A percentile compares a stretch with the other conserved stretches of the same genome.
phyloP scores from a whole-genome alignment of 176 grass and related monocot genomes.

The Dactylis glomerata region DNA sequence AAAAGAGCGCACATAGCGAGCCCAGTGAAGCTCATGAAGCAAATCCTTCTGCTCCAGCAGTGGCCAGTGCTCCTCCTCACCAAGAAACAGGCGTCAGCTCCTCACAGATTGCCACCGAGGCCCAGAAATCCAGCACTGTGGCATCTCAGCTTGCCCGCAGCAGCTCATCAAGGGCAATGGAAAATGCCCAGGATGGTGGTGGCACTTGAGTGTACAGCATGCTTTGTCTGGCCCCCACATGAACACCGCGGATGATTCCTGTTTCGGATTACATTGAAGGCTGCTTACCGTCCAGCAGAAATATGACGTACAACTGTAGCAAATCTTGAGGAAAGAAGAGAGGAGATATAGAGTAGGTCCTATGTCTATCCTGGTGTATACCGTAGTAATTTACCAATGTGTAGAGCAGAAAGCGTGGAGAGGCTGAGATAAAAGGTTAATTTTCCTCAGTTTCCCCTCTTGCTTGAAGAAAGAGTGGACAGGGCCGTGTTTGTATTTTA shows the following conservation, averaged over 20 bases:
- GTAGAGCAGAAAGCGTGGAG: not conserved
- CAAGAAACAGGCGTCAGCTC: slow-evolving; percentile 20
- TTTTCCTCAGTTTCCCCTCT: not conserved
- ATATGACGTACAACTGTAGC: not conserved
- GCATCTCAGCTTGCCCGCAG: slow-evolving; percentile 45
- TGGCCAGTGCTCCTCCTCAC: slow-evolving; percentile 12
- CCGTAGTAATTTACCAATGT: not conserved
- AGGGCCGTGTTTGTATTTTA: not conserved
- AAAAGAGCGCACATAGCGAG: slow-evolving; percentile 53
- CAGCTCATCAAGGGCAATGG: slow-evolving; percentile 41
- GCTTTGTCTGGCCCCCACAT: not conserved
- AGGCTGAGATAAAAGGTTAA: not conserved
- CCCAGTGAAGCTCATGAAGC: slow-evolving; percentile 40
- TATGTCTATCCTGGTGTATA: not conserved
- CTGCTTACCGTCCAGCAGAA: not conserved
- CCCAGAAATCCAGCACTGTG: slow-evolving; percentile 30
- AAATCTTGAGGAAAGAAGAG: not conserved
- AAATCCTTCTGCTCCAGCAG: slow-evolving; percentile 20
- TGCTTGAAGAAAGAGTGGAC: not conserved
- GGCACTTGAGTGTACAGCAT: not conserved
- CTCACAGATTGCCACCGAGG: slow-evolving; percentile 11
- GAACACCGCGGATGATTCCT: not conserved
- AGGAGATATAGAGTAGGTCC: not conserved
- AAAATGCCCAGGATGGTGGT: slow-evolving; percentile 29
- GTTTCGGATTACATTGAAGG: not conserved